phyloP scores from a whole-genome alignment of 1,284 basidiomycete species.

The Papiliotrema flavescens region DNA sequence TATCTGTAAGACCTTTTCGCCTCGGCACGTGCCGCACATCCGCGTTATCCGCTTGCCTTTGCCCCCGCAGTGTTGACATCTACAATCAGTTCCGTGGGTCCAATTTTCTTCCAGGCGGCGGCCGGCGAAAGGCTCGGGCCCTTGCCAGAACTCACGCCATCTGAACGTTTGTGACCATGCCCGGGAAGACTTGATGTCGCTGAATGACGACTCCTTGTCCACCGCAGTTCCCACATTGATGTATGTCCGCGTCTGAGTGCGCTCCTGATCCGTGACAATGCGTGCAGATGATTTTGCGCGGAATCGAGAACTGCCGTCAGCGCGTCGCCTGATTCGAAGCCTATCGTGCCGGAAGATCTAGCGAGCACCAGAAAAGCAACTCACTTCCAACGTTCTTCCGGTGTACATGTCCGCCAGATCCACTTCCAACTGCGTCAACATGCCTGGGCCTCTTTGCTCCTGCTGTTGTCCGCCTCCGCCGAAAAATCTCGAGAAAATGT shows the following conservation, averaged over 20 bases:
- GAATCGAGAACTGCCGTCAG: slow-evolving; percentile 71
- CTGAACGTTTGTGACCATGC: slow-evolving; percentile 67
- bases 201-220: slow-evolving; percentile 80
- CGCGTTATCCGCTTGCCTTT: slow-evolving; percentile 71
- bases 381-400: slow-evolving; percentile 74
- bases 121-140: background rate
- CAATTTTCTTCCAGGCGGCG: too few relatives aligned
- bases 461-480: slow-evolving; percentile 63
- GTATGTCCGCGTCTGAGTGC: slow-evolving; percentile 77
- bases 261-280: slow-evolving; percentile 90
- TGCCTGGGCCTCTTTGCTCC: slow-evolving; percentile 74
- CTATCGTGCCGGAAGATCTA: background rate
- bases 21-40: slow-evolving; percentile 75
- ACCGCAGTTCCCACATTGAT: slow-evolving; percentile 71
- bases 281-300: slow-evolving; percentile 83
- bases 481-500: slow-evolving; percentile 88
- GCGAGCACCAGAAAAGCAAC: slow-evolving; percentile 28
- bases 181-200: slow-evolving; percentile 90
- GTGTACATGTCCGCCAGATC: slow-evolving; percentile 79
- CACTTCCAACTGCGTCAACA: slow-evolving; percentile 82
- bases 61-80: slow-evolving; percentile 72
- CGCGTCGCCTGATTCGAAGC: background rate
- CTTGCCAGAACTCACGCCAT: slow-evolving; percentile 38
- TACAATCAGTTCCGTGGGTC: slow-evolving; percentile 53
- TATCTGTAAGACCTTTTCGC: slow-evolving; percentile 68